Evolutionary conservation across 2,329 filamentous ascomycete species (phyloP).

Genomic region (Zymoseptoria ardabiliae): DNA sequence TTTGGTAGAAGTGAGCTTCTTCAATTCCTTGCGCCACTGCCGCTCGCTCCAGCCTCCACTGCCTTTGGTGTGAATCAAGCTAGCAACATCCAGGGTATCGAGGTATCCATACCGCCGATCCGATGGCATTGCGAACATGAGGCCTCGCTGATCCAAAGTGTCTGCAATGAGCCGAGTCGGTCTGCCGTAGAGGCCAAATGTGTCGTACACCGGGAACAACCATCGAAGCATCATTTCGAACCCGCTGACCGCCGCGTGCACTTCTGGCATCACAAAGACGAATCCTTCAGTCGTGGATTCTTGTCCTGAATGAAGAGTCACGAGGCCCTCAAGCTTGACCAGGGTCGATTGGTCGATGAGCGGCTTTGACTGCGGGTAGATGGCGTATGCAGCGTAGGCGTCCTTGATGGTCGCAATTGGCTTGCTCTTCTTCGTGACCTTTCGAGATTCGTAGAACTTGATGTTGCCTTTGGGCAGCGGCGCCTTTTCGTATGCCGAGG

Average conservation of each 20-base stretch:
- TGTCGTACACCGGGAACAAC: slow-evolving; percentile 89
- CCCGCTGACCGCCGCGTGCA: slow-evolving; percentile 80
- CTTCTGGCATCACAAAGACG: slow-evolving; percentile 96
- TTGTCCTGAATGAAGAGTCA: slow-evolving; percentile 72
- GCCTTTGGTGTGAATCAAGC: slow-evolving; percentile 69
- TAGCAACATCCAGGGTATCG: slow-evolving; percentile 76
- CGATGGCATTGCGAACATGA: slow-evolving; percentile 98
- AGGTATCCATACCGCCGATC: slow-evolving; percentile 83
- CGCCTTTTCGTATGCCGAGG: slow-evolving; percentile 71
- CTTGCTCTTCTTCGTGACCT: slow-evolving; percentile 82
- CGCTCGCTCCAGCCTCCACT: slow-evolving; percentile 73
- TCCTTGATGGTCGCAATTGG: slow-evolving; percentile 90
- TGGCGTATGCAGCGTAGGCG: slow-evolving; percentile 85
- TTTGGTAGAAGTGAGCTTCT: slow-evolving; percentile 74
- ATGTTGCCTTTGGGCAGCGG: slow-evolving; percentile 76
- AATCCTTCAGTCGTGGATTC: slow-evolving; percentile 81
- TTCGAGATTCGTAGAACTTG: slow-evolving; percentile 86
- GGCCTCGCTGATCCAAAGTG: slow-evolving; percentile 72
- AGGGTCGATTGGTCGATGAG: slow-evolving; percentile 91
- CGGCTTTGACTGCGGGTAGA: slow-evolving; percentile 91
- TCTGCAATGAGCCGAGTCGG: slow-evolving; percentile 82
- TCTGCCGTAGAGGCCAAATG: slow-evolving; percentile 83
- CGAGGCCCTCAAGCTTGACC: slow-evolving; percentile 85
- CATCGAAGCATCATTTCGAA: slow-evolving; percentile 94
- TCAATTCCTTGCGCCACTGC: slow-evolving; percentile 83